These are phyloP conservation scores for Mycena sanguinolenta DNA, from an alignment of 768 basidiomycete genomes.

Conservation along the genomic window DNA sequence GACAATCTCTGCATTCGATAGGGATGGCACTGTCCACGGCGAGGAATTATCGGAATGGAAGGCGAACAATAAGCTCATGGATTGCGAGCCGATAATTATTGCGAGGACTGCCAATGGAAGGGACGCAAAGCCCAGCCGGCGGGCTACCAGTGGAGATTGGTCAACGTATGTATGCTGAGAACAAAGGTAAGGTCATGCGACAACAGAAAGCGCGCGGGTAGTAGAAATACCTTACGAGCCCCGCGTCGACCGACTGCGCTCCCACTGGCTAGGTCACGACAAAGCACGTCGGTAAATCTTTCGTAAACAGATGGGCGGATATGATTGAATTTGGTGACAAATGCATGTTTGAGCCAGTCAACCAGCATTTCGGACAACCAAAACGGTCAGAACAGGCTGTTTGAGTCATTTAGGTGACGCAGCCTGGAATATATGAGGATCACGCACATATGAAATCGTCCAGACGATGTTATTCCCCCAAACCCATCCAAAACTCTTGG, in stretches of 20 bases:
- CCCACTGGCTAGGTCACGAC: constrained; percentile 89
- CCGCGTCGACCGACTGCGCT: constrained; percentile 77
- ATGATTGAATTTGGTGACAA: constrained; percentile 99
- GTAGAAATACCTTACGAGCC: constrained; percentile 72
- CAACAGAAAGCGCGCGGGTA: neutral
- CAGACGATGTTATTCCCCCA: constrained; percentile 83
- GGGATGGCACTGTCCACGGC: constrained; percentile 59
- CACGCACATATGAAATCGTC: constrained; percentile 90
- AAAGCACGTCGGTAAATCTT: constrained; percentile 94
- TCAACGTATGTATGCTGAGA: constrained; percentile 91
- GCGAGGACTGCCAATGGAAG: constrained; percentile 90
- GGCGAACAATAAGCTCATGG: constrained; percentile 71
- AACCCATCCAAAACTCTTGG: constrained; percentile 89
- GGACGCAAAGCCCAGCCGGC: constrained; percentile 93
- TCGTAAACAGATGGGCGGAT: constrained; percentile 96
- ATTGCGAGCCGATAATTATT: constrained; percentile 82
- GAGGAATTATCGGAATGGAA: constrained; percentile 57
- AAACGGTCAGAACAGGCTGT: constrained; percentile 92
- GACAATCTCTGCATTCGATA: constrained; percentile 63
- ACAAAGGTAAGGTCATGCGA: constrained; percentile 18
- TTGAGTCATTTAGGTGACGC: constrained; percentile 3
- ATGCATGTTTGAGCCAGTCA: constrained; percentile 99
- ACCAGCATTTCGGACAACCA: constrained; percentile 94
- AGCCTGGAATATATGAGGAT: constrained; percentile 1
- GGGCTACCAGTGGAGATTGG: constrained; percentile 94